phyloP scores from a whole-genome alignment of 108 stramenopile species.

The Conticribra guillardii region DNA sequence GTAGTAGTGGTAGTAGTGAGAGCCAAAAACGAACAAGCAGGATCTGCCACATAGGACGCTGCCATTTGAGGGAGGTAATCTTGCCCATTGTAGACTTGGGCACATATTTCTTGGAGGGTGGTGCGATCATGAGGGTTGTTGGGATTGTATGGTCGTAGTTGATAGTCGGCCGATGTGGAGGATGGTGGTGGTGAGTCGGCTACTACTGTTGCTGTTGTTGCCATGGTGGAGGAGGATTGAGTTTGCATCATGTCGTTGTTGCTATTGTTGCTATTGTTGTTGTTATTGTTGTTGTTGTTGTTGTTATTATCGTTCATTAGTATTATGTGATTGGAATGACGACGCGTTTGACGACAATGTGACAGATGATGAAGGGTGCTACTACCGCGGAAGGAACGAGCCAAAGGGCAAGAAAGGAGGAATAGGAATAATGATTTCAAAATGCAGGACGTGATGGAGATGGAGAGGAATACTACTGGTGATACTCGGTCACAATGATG shows the following conservation, averaged over 20 bases:
- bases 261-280: background rate
- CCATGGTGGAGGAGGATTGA: too few relatives aligned
- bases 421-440: too few relatives aligned
- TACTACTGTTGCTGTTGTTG: background rate
- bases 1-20: background rate
- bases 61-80: conserved; percentile 52
- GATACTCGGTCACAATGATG: too few relatives aligned
- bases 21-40: conserved; percentile 42
- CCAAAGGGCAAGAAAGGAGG: too few relatives aligned
- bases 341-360: too few relatives aligned
- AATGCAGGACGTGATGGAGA: too few relatives aligned
- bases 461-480: too few relatives aligned
- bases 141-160: conserved; percentile 40
- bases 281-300: background rate
- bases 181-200: background rate
- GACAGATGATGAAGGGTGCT: too few relatives aligned
- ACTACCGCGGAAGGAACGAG: too few relatives aligned
- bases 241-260: background rate
- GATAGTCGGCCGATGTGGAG: conserved; percentile 9
- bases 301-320: background rate
- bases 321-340: too few relatives aligned
- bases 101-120: conserved; percentile 46
- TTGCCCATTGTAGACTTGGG: conserved; percentile 28
- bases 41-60: conserved; percentile 27
- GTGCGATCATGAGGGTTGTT: conserved; percentile 18